Percentiles rank a stretch among this genome's conserved stretches.
These are phyloP conservation scores for Porphyra umbilicalis DNA, from an alignment of 31 red algal species.

Conservation along the genomic window DNA sequence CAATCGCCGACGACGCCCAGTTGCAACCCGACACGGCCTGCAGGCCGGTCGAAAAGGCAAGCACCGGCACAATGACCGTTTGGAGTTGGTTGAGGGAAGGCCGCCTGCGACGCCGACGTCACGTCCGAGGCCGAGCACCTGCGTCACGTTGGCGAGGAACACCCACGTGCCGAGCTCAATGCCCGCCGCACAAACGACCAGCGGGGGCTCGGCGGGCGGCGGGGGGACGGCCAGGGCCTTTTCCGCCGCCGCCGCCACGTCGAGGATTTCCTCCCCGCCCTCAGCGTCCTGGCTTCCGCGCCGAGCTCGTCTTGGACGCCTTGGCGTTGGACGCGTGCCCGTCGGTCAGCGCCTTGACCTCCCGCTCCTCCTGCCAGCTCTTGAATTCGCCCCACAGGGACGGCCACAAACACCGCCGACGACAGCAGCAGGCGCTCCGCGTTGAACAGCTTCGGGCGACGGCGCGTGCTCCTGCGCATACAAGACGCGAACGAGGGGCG, in stretches of 20 bases:
- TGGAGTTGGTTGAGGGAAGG: constrained; percentile 37
- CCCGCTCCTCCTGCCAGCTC: too few species aligned
- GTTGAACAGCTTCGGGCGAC: constrained; percentile 27
- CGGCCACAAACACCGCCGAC: background rate
- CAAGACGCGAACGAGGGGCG: constrained; percentile 20
- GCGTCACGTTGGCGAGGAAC: constrained; percentile 32
- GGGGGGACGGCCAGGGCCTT: background rate
- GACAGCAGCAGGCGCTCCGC: constrained; percentile 23
- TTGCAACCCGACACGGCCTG: background rate
- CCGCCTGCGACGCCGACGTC: constrained; percentile 16
- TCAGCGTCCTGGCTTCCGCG: constrained; percentile 13
- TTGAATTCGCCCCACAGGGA: background rate
- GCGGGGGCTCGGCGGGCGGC: background rate
- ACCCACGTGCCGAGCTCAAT: constrained; percentile 32
- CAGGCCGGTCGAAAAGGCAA: constrained; percentile 3
- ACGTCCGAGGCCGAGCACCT: constrained; percentile 34
- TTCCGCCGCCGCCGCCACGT: background rate
- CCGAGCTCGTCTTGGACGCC: background rate
- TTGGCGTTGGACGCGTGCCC: constrained; percentile 4
- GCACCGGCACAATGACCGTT: constrained; percentile 24
- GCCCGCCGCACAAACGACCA: too few species aligned
- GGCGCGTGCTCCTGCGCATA: constrained; percentile 25
- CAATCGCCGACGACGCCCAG: constrained; percentile 11
- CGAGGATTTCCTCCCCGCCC: background rate
- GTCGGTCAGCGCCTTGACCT: too few species aligned